Evolutionary conservation across 768 basidiomycete species (phyloP), one percentile per base, ranked within the genome.

Genomic region (Collybia sordida): DNA sequence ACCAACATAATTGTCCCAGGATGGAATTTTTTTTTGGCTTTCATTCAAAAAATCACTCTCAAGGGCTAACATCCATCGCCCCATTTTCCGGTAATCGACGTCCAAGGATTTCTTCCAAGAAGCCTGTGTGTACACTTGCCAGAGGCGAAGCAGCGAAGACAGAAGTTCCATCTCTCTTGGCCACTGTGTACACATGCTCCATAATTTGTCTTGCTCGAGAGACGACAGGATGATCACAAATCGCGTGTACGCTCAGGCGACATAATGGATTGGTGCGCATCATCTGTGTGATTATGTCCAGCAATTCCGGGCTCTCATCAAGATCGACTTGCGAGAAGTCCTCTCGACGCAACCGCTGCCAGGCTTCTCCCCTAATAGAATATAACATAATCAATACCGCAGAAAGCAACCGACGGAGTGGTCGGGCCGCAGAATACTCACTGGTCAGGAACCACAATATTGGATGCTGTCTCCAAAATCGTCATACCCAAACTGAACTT

Each of bases 391-490:
- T 67, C 61, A 69, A 63, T 52, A 59, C 50, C 55, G 42, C 46
- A 55, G 58, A 39, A 56, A 43, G 37, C 43, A 49, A 40, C 28
- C 25, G 43, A 47, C 35, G 47, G 42, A 45, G 44, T 53, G 53
- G 53, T 60, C 50, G 57, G 59, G 53, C 50, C 47, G 41, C 53
- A 53, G 37, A 47, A 54, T 48, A 83, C 93, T 77, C 63, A 92
- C 93, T 90, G 94, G 72, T 94, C 93, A 69, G 97, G 97, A 40
- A 99, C 92, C 45, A 97, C 83, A 61, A 98, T 93, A 64, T 99
- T 99, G 54, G 92, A 82, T 45, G 95, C 90, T 47, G 92, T 87
- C 77, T 99, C 97, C 46, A 99, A 81, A 71, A 98, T 85, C 54
- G 91, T 90, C 81, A 98, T 90, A 49, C 97, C 97, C 64, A 99